These are phyloP conservation scores for Nicotiana tomentosiformis DNA, from an alignment of 257 asterid genomes.

Conservation along the genomic window DNA sequence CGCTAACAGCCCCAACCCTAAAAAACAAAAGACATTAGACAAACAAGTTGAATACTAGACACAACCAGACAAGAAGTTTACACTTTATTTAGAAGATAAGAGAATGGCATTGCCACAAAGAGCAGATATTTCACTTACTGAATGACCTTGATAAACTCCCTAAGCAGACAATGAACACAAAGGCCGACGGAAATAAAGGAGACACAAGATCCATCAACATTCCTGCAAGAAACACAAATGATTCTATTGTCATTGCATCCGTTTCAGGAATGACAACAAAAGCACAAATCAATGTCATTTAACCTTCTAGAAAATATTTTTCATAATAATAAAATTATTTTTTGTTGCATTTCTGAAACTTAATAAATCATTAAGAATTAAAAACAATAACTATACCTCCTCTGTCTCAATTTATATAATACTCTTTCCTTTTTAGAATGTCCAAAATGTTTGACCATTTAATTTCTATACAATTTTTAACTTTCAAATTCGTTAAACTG, in stretches of 20 bases:
- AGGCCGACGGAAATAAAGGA: conserved; percentile 87
- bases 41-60: neutral
- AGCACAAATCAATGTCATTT: neutral
- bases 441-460: neutral
- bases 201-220: conserved; percentile 99
- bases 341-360: neutral
- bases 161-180: conserved; percentile 72
- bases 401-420: neutral
- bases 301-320: neutral
- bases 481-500: neutral
- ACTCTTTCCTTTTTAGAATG: neutral
- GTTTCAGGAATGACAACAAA: neutral
- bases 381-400: neutral
- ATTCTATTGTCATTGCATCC: neutral
- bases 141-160: conserved; percentile 97
- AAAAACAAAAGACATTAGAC: neutral
- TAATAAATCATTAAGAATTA: neutral
- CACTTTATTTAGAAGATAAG: neutral
- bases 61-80: neutral
- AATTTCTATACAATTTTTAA: neutral
- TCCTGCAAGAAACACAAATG: conserved; percentile 48
- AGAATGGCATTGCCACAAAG: neutral
- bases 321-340: neutral
- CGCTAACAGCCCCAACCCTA: neutral
- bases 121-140: conserved; percentile 54